These are phyloP conservation scores for Leptodontidium sp. DNA, from an alignment of 2,329 filamentous ascomycete genomes.

Conservation along the genomic window DNA sequence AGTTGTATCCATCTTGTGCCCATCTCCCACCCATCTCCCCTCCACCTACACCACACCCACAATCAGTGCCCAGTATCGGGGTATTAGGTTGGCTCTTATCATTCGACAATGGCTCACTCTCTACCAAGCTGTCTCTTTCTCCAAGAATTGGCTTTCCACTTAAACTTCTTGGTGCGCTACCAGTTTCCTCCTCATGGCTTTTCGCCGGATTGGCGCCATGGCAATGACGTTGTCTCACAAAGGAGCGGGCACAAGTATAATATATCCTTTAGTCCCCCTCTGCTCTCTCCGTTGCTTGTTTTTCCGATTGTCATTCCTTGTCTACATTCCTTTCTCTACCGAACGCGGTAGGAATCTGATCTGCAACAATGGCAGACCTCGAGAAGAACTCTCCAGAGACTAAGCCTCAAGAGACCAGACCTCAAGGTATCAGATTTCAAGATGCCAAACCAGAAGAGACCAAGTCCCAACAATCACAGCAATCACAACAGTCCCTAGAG, in stretches of 20 bases:
- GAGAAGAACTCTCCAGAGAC: neutral
- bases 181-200: conserved; percentile 2
- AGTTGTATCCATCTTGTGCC: neutral
- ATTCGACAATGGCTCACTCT: neutral
- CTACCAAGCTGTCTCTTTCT: conserved; percentile 2
- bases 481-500: conserved; percentile 1
- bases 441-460: conserved; percentile 9
- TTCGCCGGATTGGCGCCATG: conserved; percentile 13
- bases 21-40: neutral
- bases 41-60: neutral
- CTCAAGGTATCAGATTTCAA: conserved; percentile 16
- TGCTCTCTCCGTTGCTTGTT: conserved; percentile 4
- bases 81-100: neutral
- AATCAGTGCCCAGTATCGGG: conserved; percentile 5
- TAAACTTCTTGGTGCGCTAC: neutral
- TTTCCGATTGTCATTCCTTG: neutral
- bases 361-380: conserved; percentile 13
- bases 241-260: conserved; percentile 5
- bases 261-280: neutral
- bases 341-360: neutral
- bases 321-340: neutral
- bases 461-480: conserved; percentile 6
- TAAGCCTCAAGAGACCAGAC: neutral
- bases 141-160: conserved; percentile 11
- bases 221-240: conserved; percentile 12